A percentile compares a stretch with the other conserved stretches of the same genome.
These are phyloP conservation scores for Akanthomyces lecanii DNA, from an alignment of 2,329 filamentous ascomycete genomes.

Conservation along the genomic window DNA sequence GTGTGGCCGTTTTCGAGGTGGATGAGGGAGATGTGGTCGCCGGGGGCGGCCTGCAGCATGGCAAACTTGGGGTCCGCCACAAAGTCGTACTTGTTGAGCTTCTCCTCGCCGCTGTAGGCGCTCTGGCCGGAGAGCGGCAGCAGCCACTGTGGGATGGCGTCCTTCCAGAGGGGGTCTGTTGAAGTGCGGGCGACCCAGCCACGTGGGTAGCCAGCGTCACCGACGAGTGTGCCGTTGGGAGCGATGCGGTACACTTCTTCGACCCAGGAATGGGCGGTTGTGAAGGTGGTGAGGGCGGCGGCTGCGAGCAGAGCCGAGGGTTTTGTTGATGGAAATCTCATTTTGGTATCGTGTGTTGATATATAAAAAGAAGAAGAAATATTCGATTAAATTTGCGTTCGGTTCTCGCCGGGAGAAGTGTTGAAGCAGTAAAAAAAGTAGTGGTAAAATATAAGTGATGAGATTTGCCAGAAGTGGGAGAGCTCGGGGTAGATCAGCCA, in stretches of 20 bases:
- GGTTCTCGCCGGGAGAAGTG: conserved; percentile 10
- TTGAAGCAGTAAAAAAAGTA: not conserved
- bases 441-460: not conserved
- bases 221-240: conserved; percentile 68
- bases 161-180: conserved; percentile 48
- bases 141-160: conserved; percentile 57
- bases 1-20: conserved; percentile 78
- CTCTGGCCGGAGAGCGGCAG: conserved; percentile 60
- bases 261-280: conserved; percentile 72
- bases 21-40: conserved; percentile 61
- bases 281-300: conserved; percentile 26
- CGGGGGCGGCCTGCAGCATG: conserved; percentile 55
- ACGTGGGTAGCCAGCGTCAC: conserved; percentile 69
- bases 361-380: not conserved
- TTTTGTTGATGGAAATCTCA: conserved; percentile 19
- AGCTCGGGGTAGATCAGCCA: not conserved
- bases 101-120: conserved; percentile 55
- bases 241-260: conserved; percentile 71
- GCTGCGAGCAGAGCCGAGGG: conserved; percentile 22
- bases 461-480: not conserved
- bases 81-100: conserved; percentile 39
- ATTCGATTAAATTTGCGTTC: not conserved
- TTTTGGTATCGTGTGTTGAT: not conserved
- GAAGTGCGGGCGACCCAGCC: conserved; percentile 58
- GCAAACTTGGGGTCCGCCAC: conserved; percentile 49